Base-by-base conservation (phyloP, 257 asterid species). In the Solanum sparsipilum region DNA sequence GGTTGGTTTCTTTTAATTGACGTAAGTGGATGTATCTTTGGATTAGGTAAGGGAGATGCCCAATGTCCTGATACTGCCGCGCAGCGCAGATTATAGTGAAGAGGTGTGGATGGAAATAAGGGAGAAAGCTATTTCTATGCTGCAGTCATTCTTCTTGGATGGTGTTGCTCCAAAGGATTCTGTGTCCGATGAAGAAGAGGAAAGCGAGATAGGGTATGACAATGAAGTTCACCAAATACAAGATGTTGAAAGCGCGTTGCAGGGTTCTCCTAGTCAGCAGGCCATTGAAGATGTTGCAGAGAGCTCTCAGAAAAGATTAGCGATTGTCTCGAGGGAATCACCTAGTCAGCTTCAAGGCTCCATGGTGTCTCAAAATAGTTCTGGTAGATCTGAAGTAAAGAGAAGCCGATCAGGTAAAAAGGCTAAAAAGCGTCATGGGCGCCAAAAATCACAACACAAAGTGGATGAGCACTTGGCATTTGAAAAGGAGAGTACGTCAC, bases 61-160 rank as follows among this genome's bases (percentile, higher is more conserved):
- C 92, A 98, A 98, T 92, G 99, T 96, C 78, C 93, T 98, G 92
- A 93, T 98, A 89, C 99, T 98, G 92, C 99, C 99, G 35, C 96
- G 96, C 41, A 98, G 99, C 92, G 99, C 99, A 29, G 99, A 98
- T 92, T 98, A 95, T 86, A 98, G 99, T 93, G 99, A 98, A 94
- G 99, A 98, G 93, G 99, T 96, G 65, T 98, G 99, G 99, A 94
- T 94, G 95, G 99, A 98, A 93, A 98, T 98, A 86, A 94, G 99
- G 92, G 99, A 98, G 92, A 98, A 96, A 88, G 91, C 98, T 46
- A 90, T 96, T 88, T 92, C 97, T 86, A 93, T 95, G 85, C 91
- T 96, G 85, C 98, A 96, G 78, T 89, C 94, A n/a, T 96, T 94
- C 93, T 94, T 97, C 91, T 89, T 91, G 91, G 98, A 95, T 84